Base-by-base conservation (phyloP, 148 eudicot species). In the Rhododendron mucronatum region DNA sequence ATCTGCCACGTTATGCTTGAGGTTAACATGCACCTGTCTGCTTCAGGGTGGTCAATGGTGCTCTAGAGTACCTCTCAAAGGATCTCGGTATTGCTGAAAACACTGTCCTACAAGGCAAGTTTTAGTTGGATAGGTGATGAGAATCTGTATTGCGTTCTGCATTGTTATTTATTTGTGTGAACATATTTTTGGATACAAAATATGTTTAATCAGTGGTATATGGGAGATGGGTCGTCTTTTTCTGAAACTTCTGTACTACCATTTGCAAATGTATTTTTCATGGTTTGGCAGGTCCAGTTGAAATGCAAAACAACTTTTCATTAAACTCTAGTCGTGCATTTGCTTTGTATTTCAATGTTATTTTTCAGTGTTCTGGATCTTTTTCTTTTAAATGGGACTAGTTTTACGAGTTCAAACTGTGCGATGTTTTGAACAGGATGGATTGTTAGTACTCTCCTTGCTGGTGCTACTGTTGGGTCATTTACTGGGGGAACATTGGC, bases 391-490 rank as follows among this genome's bases (percentile, higher is more conserved):
- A 55, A 39, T 39, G 48, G 26, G 37, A 39, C 16, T 23, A 35
- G 1, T 61, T 82, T 78, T 20, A 80, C 78, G 20, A 79, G 9
- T 9, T 78, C n/a, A 30, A 30, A 81, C 50, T 11, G 8, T 83
- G 87, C 14, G 55, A 30, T 77, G 45, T 65, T 30, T 88, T 44
- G 28, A 84, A 67, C 86, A 96, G 99, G 99, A 86, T 97, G 99
- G 99, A 92, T 97, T 85, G 99, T 97, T 44, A 95, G 99, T 87
- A 86, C 96, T 85, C 94, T 95, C 87, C 99, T 97, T 89, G 99
- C 99, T 85, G 99, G 99, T 87, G 99, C 99, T 85, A 95, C 98
- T 84, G 91, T 94, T 83, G 99, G 99, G 82, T 97, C 99, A 79
- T 97, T 97, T 90, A 95, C 98, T 86, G 99, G 99, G 39, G 99